Base-by-base conservation (phyloP, 2,329 filamentous ascomycete genomes). In the Pezicula neosporulosa region DNA sequence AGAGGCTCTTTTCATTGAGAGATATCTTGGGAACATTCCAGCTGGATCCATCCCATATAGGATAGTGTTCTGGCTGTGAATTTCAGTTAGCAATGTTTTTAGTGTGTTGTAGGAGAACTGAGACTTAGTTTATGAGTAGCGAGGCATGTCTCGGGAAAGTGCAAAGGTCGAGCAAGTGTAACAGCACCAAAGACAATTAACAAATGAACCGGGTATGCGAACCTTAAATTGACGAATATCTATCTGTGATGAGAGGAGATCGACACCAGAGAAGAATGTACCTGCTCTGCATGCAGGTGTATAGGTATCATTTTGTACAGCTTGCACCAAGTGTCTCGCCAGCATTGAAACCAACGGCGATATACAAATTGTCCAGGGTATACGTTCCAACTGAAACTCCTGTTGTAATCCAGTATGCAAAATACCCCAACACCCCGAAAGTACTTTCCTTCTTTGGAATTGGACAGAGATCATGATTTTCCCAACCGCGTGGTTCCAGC, bases 291-390 rank as follows among this genome's bases (percentile, higher is more conserved):
- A 27, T 30, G 44, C 44, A 2, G 44, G 44, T 16, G 44, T 46
- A 18, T 46, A 46, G 15, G n/a, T n/a, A 15, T 30, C 44, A 6
- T 12, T 33, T 18, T 46, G 44, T 5, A 46, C 33, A 1, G 55
- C 37, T 43, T 60, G 55, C 54, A n/a, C 58, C 58, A 18, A 60
- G 53, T 7, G 57, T 50, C 15, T 47, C 55, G 3, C 53, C 57
- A 10, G 55, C 54, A 44, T 49, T 50, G 4, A 60, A 48, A 7
- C 58, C 58, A 48, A 51, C 51, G 1, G 57, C 57, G 4, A 60
- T 39, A 27, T 56, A 51, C 15, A 38, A 44, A 9, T 42, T 50
- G n/a, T 56, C 56, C 6, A 58, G 36, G 9, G 54, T 38, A 56
- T 56, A 56, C 52, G 13, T 28, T 30, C 21, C 24, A 28, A 30